Percentiles rank a stretch among this genome's conserved stretches.
Conservation (phyloP, 495 filamentous ascomycete genomes). For the Copromyces sp. region DNA sequence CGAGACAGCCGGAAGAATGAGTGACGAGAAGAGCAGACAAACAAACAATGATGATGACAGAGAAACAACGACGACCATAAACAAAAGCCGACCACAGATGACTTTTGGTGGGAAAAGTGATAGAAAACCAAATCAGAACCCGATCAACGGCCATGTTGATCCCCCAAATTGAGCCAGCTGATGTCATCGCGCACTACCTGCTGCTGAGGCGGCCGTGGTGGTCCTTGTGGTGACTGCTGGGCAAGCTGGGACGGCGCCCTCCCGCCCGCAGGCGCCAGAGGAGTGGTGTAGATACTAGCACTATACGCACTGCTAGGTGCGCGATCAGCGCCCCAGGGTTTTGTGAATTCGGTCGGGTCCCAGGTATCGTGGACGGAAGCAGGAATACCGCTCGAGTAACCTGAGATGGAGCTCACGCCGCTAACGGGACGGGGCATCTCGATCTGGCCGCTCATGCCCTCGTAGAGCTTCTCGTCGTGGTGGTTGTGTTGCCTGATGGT, state of each 20-base stretch:
- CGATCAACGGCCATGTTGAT: constrained; percentile 8
- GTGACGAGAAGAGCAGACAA: neutral
- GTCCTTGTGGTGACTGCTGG: constrained; percentile 22
- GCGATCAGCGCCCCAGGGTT: constrained; percentile 37
- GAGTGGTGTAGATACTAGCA: constrained; percentile 23
- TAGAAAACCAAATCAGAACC: neutral
- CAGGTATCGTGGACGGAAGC: constrained; percentile 43
- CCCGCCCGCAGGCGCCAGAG: constrained; percentile 23
- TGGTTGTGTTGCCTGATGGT: constrained; percentile 46
- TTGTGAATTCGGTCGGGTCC: constrained; percentile 33
- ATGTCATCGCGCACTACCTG: constrained; percentile 41
- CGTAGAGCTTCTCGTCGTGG: constrained; percentile 29
- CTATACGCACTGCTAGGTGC: constrained; percentile 54
- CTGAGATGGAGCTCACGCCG: constrained; percentile 41
- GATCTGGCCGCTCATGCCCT: constrained; percentile 54
- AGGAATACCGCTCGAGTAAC: constrained; percentile 49
- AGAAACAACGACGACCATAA: neutral
- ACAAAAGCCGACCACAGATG: neutral
- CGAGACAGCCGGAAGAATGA: neutral
- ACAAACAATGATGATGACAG: neutral
- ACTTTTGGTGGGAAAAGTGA: neutral
- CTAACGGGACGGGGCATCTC: constrained; percentile 44
- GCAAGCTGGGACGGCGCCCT: constrained; percentile 15
- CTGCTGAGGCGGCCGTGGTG: constrained; percentile 20
- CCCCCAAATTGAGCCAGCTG: constrained; percentile 65